A percentile compares a stretch with the other conserved stretches of the same genome.
Conservation (phyloP, 148 eudicot species). For the Chenopodium formosanum region DNA sequence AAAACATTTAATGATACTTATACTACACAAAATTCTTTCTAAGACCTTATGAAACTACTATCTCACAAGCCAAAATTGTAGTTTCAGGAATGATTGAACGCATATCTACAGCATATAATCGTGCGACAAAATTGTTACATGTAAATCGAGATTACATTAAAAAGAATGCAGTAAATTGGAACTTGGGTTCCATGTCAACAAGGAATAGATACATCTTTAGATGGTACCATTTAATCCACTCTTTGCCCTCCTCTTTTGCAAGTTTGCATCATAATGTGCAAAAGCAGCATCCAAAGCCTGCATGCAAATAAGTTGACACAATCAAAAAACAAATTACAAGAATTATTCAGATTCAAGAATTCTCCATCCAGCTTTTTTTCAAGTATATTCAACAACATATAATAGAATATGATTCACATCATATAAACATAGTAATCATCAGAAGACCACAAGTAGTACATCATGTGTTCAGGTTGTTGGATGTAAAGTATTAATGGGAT, state of each 20-base stretch:
- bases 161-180: neutral
- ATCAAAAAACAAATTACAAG: neutral
- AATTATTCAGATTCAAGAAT: neutral
- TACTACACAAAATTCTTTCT: constrained; percentile 1
- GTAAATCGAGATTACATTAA: constrained; percentile 3
- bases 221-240: neutral
- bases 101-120: constrained; percentile 4
- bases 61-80: constrained; percentile 1
- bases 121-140: constrained; percentile 8
- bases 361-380: too few species aligned
- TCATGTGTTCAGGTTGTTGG: neutral
- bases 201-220: neutral
- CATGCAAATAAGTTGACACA: neutral
- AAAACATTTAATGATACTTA: neutral
- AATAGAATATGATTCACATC: neutral
- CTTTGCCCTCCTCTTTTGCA: neutral
- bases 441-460: neutral
- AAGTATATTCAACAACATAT: too few species aligned
- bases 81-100: neutral
- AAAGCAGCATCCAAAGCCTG: neutral
- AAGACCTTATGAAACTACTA: neutral
- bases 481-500: neutral
- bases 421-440: neutral
- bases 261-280: neutral
- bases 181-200: neutral